Evolutionary conservation across 441 rosid genomes (phyloP).

Genomic region (Metrosideros polymorpha): DNA sequence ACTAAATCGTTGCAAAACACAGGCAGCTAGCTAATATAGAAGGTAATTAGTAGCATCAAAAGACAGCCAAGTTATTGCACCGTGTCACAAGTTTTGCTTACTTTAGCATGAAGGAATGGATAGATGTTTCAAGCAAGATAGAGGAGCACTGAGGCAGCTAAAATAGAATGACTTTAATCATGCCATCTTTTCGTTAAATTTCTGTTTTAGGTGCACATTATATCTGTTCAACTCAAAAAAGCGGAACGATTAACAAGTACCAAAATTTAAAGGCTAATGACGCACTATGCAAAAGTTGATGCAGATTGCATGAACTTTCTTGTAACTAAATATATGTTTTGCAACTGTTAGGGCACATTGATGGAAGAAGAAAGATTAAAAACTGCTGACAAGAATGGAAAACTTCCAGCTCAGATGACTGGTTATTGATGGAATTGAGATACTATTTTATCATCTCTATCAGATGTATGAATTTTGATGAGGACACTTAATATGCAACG

Average conservation of each 20-base stretch:
- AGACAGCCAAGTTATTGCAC: neutral
- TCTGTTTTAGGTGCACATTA: neutral
- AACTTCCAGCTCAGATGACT: neutral
- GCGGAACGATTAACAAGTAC: neutral
- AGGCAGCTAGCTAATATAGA: neutral
- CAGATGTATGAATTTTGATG: neutral
- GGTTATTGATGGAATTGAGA: neutral
- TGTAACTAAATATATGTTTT: neutral
- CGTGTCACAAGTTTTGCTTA: neutral
- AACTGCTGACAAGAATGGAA: neutral
- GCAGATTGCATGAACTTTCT: neutral
- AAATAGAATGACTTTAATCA: neutral
- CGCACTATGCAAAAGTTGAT: neutral
- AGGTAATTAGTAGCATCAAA: neutral
- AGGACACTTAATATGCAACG: neutral
- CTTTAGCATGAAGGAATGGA: neutral
- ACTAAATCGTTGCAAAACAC: neutral
- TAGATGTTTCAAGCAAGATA: neutral
- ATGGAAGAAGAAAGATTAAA: neutral
- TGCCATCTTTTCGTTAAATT: neutral
- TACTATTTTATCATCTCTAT: neutral
- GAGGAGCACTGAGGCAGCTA: neutral
- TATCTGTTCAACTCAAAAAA: neutral
- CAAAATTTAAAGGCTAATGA: neutral
- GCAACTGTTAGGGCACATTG: neutral